Evolutionary conservation across 495 filamentous ascomycete species (phyloP), one percentile per base, ranked within the genome.

Genomic region (Friedmanniomyces endolithicus): DNA sequence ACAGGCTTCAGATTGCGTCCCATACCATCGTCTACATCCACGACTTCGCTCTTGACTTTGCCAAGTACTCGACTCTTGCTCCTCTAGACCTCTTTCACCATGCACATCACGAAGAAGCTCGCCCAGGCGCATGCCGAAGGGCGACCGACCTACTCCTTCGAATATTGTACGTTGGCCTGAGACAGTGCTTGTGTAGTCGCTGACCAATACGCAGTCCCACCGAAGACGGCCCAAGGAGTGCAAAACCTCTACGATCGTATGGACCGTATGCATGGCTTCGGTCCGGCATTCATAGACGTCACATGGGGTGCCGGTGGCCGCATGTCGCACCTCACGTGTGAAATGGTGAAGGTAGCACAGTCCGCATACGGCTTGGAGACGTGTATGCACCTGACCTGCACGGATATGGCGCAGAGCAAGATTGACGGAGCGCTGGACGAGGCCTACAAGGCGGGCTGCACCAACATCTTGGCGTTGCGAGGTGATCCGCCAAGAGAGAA

Each of bases 331-430:
- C 73, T 99, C 65, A 99, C 94, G 11, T 89, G 84, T 68, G 94
- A 99, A 65, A 99, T 99, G 94, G 90, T 99, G 52, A 82, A 85
- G 48, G 87, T 94, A 52, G 92, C 94, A 41, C 94, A 99, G 70
- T 86, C 89, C n/a, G 87, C 88, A 39, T 90, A 94, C 65, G 94
- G 94, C 8, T 74, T 99, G 41, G 94, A 99, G 73, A 97, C 94
- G 8, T 96, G 90, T 71, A 99, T 99, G 94, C 94, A 99, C 64
- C 72, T 99, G 60, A 99, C 94, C 1, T 99, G 94, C 70, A 99
- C 94, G 40, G 94, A 96, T 66, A 99, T 99, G 94, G 87, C 84
- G 11, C 77, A 78, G 63, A 85, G 86, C 24, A 95, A 88, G 70
- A 83, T 99, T 56, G 87, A 97, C 63, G 78, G 85, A 25, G 94